Evolutionary conservation across 2,329 filamentous ascomycete species (phyloP).

Genomic region (Colletotrichum noveboracense): DNA sequence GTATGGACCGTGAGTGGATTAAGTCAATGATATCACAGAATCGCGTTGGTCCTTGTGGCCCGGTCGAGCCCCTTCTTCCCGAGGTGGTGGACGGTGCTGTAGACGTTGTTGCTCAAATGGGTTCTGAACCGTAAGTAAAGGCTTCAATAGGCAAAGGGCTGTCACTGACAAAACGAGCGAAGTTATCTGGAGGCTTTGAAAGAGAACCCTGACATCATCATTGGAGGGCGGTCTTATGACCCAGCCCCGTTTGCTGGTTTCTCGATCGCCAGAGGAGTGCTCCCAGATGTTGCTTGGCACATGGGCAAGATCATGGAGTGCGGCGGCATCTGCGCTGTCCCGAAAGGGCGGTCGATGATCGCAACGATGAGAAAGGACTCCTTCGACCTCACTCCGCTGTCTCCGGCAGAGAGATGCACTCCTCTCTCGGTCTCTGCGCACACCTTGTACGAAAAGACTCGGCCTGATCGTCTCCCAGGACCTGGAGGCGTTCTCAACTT

Average conservation of each 20-base stretch:
- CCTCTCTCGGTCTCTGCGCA: constrained; percentile 56
- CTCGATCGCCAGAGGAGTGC: constrained; percentile 16
- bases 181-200: constrained; percentile 43
- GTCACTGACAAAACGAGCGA: neutral
- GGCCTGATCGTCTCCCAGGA: constrained; percentile 54
- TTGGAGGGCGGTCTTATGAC: constrained; percentile 50
- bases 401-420: constrained; percentile 46
- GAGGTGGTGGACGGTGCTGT: constrained; percentile 37
- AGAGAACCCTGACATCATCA: constrained; percentile 45
- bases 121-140: constrained; percentile 42
- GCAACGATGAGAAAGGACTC: constrained; percentile 43
- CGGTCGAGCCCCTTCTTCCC: constrained; percentile 32
- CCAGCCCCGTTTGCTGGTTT: constrained; percentile 44
- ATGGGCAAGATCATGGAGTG: constrained; percentile 65
- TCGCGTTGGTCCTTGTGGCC: constrained; percentile 36
- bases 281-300: constrained; percentile 34
- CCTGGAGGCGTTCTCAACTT: constrained; percentile 55
- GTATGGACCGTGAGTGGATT: constrained; percentile 33
- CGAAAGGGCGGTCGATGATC: constrained; percentile 48
- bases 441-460: constrained; percentile 58
- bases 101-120: constrained; percentile 50
- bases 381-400: constrained; percentile 53
- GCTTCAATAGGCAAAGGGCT: constrained; percentile 2
- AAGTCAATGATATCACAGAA: constrained; percentile 28
- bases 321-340: constrained; percentile 50